phyloP scores from a whole-genome alignment of 306 rosid species.

The Rubus parviflorus region DNA sequence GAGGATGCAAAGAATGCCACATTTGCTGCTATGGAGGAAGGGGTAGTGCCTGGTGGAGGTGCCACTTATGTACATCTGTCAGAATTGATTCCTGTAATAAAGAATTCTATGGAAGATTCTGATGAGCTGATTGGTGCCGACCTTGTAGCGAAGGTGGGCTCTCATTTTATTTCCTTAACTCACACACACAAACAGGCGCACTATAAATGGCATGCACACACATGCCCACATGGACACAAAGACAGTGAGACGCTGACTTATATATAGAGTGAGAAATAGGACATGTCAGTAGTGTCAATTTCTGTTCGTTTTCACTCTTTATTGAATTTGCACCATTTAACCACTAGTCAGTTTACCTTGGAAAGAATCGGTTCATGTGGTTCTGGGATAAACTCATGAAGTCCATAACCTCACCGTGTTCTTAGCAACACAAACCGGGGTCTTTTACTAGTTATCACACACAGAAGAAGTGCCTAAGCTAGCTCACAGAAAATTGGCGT shows the following conservation, averaged over 20 bases:
- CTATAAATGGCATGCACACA: background rate
- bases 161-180: background rate
- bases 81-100: constrained; percentile 62
- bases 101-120: constrained; percentile 58
- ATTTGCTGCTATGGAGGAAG: constrained; percentile 92
- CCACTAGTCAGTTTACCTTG: background rate
- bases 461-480: background rate
- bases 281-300: background rate
- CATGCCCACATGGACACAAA: background rate
- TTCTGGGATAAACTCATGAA: background rate
- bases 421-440: background rate
- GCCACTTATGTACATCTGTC: constrained; percentile 77
- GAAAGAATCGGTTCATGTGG: background rate
- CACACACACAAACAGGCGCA: background rate
- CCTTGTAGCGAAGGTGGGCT: constrained; percentile 77
- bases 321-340: background rate
- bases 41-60: constrained; percentile 97
- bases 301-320: background rate
- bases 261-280: background rate
- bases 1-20: constrained; percentile 97
- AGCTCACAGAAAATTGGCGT: background rate
- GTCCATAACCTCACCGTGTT: background rate
- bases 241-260: background rate
- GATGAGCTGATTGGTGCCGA: constrained; percentile 92
- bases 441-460: background rate